These are phyloP conservation scores for Quercus dentata DNA, from an alignment of 306 rosid genomes.

Conservation along the genomic window DNA sequence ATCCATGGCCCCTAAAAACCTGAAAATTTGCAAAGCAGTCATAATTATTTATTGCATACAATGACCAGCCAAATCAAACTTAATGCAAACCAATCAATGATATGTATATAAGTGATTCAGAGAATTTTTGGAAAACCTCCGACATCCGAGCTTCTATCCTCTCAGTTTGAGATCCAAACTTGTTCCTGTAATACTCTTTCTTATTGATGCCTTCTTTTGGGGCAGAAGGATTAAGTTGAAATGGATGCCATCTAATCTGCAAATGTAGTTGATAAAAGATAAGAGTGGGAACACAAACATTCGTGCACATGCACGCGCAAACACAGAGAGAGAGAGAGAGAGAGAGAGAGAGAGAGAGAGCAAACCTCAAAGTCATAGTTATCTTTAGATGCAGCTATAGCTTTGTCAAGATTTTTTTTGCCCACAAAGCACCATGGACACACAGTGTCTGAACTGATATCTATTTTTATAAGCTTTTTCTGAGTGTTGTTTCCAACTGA, in stretches of 20 bases:
- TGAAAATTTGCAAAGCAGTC: constrained; percentile 37
- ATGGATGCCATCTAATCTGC: constrained; percentile 89
- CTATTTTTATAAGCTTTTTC: constrained; percentile 63
- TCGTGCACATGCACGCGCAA: too few species aligned
- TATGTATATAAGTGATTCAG: not conserved
- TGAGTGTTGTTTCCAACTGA: constrained; percentile 27
- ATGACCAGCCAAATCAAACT: constrained; percentile 1
- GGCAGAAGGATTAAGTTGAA: constrained; percentile 70
- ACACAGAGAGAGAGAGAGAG: not conserved
- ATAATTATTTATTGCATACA: constrained; percentile 1
- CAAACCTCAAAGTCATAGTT: constrained; percentile 70
- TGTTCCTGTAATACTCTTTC: constrained; percentile 51
- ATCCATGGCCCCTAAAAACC: constrained; percentile 53
- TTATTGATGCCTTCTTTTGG: constrained; percentile 80
- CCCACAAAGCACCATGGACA: constrained; percentile 98
- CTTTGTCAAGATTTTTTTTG: constrained; percentile 75
- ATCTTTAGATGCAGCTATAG: constrained; percentile 61
- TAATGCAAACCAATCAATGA: not conserved
- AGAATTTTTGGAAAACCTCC: constrained; percentile 43
- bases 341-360: not conserved
- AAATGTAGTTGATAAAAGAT: constrained; percentile 9
- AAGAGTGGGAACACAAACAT: not conserved
- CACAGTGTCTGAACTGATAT: constrained; percentile 70
- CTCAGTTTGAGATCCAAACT: constrained; percentile 59
- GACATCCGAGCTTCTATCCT: constrained; percentile 70